Base-by-base conservation (phyloP, 2,329 filamentous ascomycete species). In the Trichophyton benhamiae region DNA sequence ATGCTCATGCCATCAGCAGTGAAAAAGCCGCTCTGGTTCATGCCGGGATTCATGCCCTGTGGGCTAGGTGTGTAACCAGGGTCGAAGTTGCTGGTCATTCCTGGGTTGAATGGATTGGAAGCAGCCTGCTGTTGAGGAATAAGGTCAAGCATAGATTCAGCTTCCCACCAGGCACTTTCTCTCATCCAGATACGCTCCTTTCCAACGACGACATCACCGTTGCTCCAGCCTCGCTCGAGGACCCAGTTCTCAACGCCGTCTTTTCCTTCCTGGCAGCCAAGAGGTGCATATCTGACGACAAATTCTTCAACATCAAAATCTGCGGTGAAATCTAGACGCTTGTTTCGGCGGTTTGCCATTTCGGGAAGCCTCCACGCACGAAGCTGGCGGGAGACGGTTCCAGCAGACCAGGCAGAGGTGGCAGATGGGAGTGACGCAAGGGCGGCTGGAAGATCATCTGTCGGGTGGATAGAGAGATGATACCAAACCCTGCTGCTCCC, bases 271-370 rank as follows among this genome's bases (percentile, higher is more conserved):
- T 87, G 84, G 73, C 94, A 99, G 13, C 94, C 94, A 0, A 99
- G 81, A 4, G 83, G 79, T 3, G 85, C 80, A 71, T 96, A 99
- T 52, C 94, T 85, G 67, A 87, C 85, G 20, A 86, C 83, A 68
- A 99, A 97, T 72, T 99, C 94, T 15, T 96, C 89, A 3, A 91
- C 78, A 68, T 99, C 94, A 67, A 97, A 99, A 70, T 99, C 94
- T 1, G 91, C 90, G 0, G 94, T 99, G 74, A 95, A 99, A 71
- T 99, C 94, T 1, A 97, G 83, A 68, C 87, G 85, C 72, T 89
- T 90, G 72, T 91, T 95, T 58, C 94, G 84, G 61, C 92, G 86
- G 71, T 97, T 99, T 1, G 91, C 89, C 94, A 94, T 99, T 73
- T 99, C 94, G 0, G 94, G 88, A 15, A 99, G 79, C 68, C 94